These are phyloP conservation scores for Cornus suecica DNA, from an alignment of 148 eudicot species.

Conservation along the genomic window DNA sequence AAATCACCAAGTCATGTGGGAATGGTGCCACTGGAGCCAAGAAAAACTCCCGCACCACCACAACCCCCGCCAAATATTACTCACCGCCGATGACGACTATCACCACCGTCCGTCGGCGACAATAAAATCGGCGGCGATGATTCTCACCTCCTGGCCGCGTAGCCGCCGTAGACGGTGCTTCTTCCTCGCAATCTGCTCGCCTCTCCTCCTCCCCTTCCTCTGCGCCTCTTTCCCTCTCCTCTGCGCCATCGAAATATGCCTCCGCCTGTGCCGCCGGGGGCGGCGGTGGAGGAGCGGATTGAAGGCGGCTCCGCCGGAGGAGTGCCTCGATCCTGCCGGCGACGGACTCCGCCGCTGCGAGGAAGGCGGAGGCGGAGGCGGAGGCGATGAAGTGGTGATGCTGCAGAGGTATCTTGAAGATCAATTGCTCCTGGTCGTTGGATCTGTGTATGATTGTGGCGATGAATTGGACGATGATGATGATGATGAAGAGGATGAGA, in stretches of 20 bases:
- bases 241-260: slow-evolving; percentile 37
- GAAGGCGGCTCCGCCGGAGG: neutral
- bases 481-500: slow-evolving; percentile 16
- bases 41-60: neutral
- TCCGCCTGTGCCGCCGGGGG: slow-evolving; percentile 21
- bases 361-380: slow-evolving; percentile 10
- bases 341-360: slow-evolving; percentile 3
- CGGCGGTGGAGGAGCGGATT: neutral
- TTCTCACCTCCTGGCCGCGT: slow-evolving; percentile 25
- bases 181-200: slow-evolving; percentile 34
- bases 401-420: slow-evolving; percentile 59
- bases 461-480: slow-evolving; percentile 12
- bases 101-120: slow-evolving; percentile 11
- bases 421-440: slow-evolving; percentile 46
- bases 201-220: slow-evolving; percentile 43
- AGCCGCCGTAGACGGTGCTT: slow-evolving; percentile 30
- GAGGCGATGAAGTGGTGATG: slow-evolving; percentile 33
- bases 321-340: slow-evolving; percentile 7
- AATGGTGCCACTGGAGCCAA: neutral
- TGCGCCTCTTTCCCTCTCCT: slow-evolving; percentile 37
- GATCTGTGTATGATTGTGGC: slow-evolving; percentile 31
- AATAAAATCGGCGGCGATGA: slow-evolving; percentile 6
- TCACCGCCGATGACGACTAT: slow-evolving; percentile 1
- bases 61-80: neutral
- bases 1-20: slow-evolving; percentile 5